phyloP scores from a whole-genome alignment of 2,329 filamentous ascomycete genomes.

The Septoria petroselini region DNA sequence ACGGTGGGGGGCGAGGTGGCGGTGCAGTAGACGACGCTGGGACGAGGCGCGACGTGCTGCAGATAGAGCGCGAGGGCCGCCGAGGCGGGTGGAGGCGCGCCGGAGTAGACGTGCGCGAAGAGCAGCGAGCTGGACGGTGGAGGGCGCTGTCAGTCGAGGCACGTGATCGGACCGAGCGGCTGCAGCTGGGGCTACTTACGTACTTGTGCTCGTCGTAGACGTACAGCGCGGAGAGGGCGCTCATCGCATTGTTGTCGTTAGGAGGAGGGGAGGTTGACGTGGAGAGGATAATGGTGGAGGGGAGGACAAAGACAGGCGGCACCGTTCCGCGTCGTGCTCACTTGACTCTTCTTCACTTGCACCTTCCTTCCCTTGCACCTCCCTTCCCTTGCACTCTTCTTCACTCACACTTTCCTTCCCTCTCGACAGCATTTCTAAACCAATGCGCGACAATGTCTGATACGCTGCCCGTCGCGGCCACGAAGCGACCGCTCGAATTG shows the following conservation, averaged over 20 bases:
- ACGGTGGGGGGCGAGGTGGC: slow-evolving; percentile 81
- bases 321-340: no score
- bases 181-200: slow-evolving; percentile 40
- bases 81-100: slow-evolving; percentile 71
- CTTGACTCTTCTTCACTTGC: no score
- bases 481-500: neutral
- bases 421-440: no score
- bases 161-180: slow-evolving; percentile 13
- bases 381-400: no score
- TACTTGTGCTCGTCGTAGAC: slow-evolving; percentile 96
- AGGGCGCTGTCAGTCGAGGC: slow-evolving; percentile 14
- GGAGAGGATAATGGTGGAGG: no score
- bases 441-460: slow-evolving; percentile 5
- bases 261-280: no score
- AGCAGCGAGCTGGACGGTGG: slow-evolving; percentile 73
- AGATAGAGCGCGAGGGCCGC: slow-evolving; percentile 84
- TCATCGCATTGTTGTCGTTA: no score
- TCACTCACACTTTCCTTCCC: no score
- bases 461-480: slow-evolving; percentile 6
- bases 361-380: no score
- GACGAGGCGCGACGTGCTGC: slow-evolving; percentile 73
- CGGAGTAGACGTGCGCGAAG: slow-evolving; percentile 84
- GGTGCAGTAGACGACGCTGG: slow-evolving; percentile 80
- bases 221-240: slow-evolving; percentile 90
- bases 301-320: no score